Base-by-base conservation (phyloP, 495 filamentous ascomycete species). In the Xeromyces bisporus region DNA sequence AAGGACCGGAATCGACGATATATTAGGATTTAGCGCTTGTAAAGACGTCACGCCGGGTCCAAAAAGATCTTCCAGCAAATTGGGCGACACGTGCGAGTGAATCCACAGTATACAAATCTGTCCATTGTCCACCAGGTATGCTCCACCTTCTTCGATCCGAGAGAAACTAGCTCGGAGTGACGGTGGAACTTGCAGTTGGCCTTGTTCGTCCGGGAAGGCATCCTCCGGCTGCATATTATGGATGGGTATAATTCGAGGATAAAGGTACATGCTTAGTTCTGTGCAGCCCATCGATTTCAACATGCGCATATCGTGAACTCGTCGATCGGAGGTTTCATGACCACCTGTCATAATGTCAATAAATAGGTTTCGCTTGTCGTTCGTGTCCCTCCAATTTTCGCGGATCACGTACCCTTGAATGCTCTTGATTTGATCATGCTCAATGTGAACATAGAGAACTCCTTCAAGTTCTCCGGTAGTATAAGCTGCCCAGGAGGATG, bases 381-480 rank as follows among this genome's bases (percentile, higher is more conserved):
- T 25, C 29, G 24, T 28, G 39, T 46, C 55, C 78, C 83, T 58
- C 94, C 94, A 62, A 96, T n/a, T n/a, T 8, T 5, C 6, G 28
- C 7, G 14, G 17, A 15, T 25, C 29, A 26, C 29, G 39, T 46
- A 56, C 78, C 83, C 58, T 96, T 96, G 63, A 96, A 83, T 18
- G 87, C 83, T 32, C 89, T 73, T 15, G 73, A 87, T 53, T 96
- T 99, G 37, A 93, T 52, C 42, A 99, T 55, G 32, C 78, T 75
- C n/a, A 99, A 71, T 56, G 91, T 85, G 53, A 85, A 96, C 87
- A 99, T 93, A 31, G 75, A 73, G 46, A 94, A 89, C 43, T 99
- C 89, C 46, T 96, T 99, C 14, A 99, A 65, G 28, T 86, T 80
- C 52, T 99, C 91, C 0, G 89, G 89, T 46, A 99, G 71, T 29